Base-by-base conservation (phyloP, 306 rosid species). In the Trifolium dubium region DNA sequence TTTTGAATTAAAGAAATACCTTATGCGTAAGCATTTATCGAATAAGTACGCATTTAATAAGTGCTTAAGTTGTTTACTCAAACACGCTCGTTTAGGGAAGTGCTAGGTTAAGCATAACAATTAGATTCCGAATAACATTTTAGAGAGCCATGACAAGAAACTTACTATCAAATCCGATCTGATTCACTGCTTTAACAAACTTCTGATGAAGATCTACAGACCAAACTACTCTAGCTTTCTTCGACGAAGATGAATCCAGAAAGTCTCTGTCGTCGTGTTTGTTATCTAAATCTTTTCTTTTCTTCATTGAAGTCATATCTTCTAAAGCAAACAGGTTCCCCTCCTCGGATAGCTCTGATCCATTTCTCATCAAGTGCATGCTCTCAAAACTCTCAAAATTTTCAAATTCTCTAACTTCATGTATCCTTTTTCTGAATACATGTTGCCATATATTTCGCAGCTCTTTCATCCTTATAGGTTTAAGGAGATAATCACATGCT, bases 381-480 rank as follows among this genome's bases (percentile, higher is more conserved):
- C 88, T 85, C 55, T 94, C 99, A 4, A 88, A 72, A 73, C 85
- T 75, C 40, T 95, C 99, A 40, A 83, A 88, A 53, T 82, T 78
- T 74, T 95, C 99, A 10, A 95, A 88, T 40, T 95, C 99, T 74
- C 91, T 82, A 7, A 89, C 88, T 82, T 92, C 99, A 0, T 87
- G 97, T 67, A 95, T 95, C 82, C 89, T 92, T 76, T 92, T 95
- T 71, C 99, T 75, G 23, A 90, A 81, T 10, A 95, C 99, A 79
- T 95, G 99, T 60, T 92, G 99, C 99, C 99, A 95, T 75, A 95
- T 95, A 28, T 92, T 95, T 54, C 88, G 77, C 19, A 95, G 97
- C 72, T 95, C 99, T 76, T 95, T 95, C 99, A 95, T 95, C 71
- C 99, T 84, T 83, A 95, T 95, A 0, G 99, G 99, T 79, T 95